A percentile compares a stretch with the other conserved stretches of the same genome.
phyloP scores from a whole-genome alignment of 306 rosid species.

The Fagus sylvatica region DNA sequence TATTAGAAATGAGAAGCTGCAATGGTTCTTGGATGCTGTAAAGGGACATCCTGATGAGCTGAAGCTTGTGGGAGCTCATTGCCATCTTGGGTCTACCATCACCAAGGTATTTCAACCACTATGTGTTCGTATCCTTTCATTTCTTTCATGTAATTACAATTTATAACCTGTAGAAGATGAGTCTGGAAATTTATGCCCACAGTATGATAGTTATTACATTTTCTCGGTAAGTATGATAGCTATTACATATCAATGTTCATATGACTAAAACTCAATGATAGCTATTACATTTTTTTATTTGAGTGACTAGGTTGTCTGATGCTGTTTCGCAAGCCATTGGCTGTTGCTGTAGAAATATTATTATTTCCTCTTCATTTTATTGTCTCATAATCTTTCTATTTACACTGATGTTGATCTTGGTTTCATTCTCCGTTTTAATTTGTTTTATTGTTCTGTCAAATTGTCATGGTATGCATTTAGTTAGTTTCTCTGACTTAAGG shows the following conservation, averaged over 20 bases:
- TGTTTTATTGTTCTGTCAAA: background rate
- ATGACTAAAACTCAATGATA: background rate
- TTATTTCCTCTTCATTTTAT: background rate
- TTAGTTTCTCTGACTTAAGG: background rate
- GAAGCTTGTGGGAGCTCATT: constrained; percentile 95
- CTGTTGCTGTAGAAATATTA: background rate
- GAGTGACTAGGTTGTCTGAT: background rate
- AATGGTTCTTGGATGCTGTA: constrained; percentile 87
- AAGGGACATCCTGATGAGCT: constrained; percentile 79
- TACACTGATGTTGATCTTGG: background rate
- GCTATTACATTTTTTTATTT: background rate
- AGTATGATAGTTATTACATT: background rate
- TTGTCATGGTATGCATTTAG: background rate
- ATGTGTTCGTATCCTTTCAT: background rate
- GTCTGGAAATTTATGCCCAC: background rate
- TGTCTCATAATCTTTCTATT: background rate
- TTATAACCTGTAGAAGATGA: background rate
- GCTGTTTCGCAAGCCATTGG: background rate
- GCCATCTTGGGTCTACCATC: constrained; percentile 97
- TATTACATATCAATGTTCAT: background rate
- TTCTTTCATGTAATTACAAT: background rate
- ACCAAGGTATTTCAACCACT: constrained; percentile 59
- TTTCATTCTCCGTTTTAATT: background rate
- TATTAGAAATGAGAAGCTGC: constrained; percentile 94
- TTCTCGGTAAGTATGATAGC: background rate